Percentiles rank a stretch among this genome's conserved stretches.
These are phyloP conservation scores for Cicer arietinum DNA, from an alignment of 306 rosid genomes.

Conservation along the genomic window DNA sequence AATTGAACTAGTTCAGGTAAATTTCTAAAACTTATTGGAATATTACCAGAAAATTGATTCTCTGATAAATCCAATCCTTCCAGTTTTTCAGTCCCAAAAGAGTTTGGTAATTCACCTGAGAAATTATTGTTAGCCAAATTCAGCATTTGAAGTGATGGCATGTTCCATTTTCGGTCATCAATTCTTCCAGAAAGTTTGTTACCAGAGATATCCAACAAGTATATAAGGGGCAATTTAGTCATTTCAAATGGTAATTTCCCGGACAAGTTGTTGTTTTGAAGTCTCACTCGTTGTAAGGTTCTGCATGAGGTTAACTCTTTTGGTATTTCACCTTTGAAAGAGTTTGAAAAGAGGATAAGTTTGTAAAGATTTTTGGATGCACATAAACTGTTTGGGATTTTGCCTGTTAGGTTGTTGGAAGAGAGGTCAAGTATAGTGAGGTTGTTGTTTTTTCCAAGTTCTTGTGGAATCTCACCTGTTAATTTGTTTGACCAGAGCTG, in stretches of 20 bases:
- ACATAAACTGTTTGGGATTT: constrained; percentile 70
- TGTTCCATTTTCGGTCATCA: constrained; percentile 61
- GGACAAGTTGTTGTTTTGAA: constrained; percentile 76
- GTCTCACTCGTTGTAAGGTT: constrained; percentile 74
- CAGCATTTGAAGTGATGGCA: constrained; percentile 83
- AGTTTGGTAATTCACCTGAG: constrained; percentile 65
- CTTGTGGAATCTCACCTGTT: constrained; percentile 70
- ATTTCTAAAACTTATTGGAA: constrained; percentile 44
- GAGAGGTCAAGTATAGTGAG: constrained; percentile 88
- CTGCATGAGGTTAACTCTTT: constrained; percentile 58
- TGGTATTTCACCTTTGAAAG: constrained; percentile 67
- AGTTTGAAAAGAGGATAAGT: constrained; percentile 86
- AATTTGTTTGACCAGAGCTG: constrained; percentile 92
- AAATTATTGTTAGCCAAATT: constrained; percentile 67
- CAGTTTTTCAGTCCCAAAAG: constrained; percentile 60
- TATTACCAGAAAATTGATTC: constrained; percentile 63
- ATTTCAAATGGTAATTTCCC: constrained; percentile 60
- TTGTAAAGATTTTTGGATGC: constrained; percentile 68
- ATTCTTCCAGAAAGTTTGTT: constrained; percentile 71
- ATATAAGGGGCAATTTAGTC: constrained; percentile 57
- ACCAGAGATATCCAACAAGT: constrained; percentile 80
- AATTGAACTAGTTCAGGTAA: constrained; percentile 63
- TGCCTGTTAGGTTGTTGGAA: constrained; percentile 71
- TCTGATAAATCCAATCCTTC: constrained; percentile 72
- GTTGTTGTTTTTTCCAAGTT: constrained; percentile 73